Evolutionary conservation across 495 filamentous ascomycete genomes (phyloP), one percentile per base, ranked within the genome.

Genomic region (Talaromyces adpressus): DNA sequence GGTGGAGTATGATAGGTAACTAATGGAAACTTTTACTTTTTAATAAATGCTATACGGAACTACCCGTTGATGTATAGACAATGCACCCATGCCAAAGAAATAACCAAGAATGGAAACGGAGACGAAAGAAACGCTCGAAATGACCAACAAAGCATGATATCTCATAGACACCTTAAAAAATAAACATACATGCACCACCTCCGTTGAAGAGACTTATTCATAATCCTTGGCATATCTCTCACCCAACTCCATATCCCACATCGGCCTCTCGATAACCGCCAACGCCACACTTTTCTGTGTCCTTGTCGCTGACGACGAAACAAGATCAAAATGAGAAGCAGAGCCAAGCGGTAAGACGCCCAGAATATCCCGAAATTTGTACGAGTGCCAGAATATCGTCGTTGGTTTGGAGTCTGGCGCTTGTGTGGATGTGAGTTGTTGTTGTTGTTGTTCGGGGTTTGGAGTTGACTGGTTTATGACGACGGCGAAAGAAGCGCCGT

Each of bases 361-460:
- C 66, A 99, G 75, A 64, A 99, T 91, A 8, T 92, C 89, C 62
- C 92, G 81, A 71, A 97, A 99, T 70, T 94, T 93, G 75, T 89
- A 91, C 8, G 92, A 93, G 66, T 83, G 84, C 92, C 92, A 98
- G 77, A 77, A 81, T 29, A 62, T 62, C 68, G 82, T 87, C 22
- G 78, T 75, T 32, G 41, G 57, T 34, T 52, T 30, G 41, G 57
- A 63, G 25, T 29, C 23, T 54, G 69, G 41, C 34, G 68, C 62
- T 58, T 73, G 69, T 30, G 39, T 14, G 47, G 69, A 64, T 27
- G 67, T 64, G 25, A 58, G n/a, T n/a, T n/a, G n/a, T n/a, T n/a
- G n/a, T 27, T 27, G 27, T 27, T 3, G 34, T 14, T 69, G 66
- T 41, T 56, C n/a, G 0, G 23, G 52, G 23, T 25, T 56, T 29